phyloP scores from a whole-genome alignment of 2,329 filamentous ascomycete genomes.

The Colletotrichum sp. region DNA sequence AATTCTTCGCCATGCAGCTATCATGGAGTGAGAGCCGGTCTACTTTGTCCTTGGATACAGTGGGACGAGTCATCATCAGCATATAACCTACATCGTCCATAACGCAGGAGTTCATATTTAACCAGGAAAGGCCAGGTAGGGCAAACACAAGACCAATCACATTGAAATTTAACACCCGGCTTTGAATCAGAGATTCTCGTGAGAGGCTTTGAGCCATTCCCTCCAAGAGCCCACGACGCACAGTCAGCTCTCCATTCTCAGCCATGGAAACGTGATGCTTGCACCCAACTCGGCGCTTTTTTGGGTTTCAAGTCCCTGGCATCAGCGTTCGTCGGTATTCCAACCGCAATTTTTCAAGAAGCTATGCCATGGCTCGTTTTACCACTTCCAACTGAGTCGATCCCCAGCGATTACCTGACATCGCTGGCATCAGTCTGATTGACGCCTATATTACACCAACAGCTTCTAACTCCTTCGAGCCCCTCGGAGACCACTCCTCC shows the following conservation, averaged over 20 bases:
- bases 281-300: background rate
- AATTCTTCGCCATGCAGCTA: background rate
- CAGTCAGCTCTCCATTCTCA: background rate
- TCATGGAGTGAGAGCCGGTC: background rate
- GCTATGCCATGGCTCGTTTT: background rate
- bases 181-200: background rate
- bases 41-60: background rate
- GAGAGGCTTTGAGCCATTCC: background rate
- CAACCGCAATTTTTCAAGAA: background rate
- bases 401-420: background rate
- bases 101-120: background rate
- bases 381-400: background rate
- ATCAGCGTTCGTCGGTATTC: background rate
- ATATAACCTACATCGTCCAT: background rate
- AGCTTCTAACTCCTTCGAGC: background rate
- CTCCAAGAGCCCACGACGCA: background rate
- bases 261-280: background rate
- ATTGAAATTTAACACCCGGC: background rate
- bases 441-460: background rate
- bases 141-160: background rate
- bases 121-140: background rate
- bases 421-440: background rate
- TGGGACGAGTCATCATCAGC: background rate
- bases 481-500: background rate
- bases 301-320: background rate